Percentiles rank a stretch among this genome's conserved stretches.
Conservation (phyloP, 768 basidiomycete genomes). For the Auriculariales sp. region DNA sequence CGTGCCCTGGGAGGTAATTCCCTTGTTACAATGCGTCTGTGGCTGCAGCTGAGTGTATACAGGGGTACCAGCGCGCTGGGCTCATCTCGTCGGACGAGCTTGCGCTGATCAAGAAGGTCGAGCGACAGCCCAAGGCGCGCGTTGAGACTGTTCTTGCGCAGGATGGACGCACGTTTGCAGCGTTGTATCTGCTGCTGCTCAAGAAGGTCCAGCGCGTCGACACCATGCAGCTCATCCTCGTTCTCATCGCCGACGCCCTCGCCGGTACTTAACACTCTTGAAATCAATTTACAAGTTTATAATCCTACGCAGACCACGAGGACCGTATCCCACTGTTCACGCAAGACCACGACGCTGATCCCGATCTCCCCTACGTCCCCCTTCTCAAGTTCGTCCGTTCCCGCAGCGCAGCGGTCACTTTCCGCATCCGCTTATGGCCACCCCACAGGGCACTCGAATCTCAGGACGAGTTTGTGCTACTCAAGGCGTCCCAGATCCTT, state of each 20-base stretch:
- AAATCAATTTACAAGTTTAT: background rate
- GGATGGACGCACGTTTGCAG: constrained; percentile 70
- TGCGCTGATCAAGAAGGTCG: constrained; percentile 76
- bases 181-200: constrained; percentile 80
- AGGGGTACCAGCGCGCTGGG: constrained; percentile 93
- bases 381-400: constrained; percentile 48
- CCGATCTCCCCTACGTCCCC: constrained; percentile 68
- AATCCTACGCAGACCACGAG: constrained; percentile 50
- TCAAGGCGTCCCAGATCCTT: constrained; percentile 78
- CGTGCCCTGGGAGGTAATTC: constrained; percentile 87
- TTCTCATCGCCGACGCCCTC: constrained; percentile 80
- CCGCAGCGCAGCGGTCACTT: background rate
- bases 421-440: background rate
- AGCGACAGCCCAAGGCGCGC: constrained; percentile 61
- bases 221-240: constrained; percentile 76
- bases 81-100: constrained; percentile 82
- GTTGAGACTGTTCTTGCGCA: constrained; percentile 65
- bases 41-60: constrained; percentile 5
- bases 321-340: constrained; percentile 72
- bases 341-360: constrained; percentile 42
- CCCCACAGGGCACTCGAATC: constrained; percentile 54
- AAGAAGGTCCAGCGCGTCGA: constrained; percentile 76
- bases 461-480: constrained; percentile 89
- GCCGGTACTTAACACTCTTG: constrained; percentile 30
- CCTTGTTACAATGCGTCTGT: constrained; percentile 5